A percentile compares a stretch with the other conserved stretches of the same genome.
These are phyloP conservation scores for Trametes villosa DNA, from an alignment of 768 basidiomycete species.

Conservation along the genomic window DNA sequence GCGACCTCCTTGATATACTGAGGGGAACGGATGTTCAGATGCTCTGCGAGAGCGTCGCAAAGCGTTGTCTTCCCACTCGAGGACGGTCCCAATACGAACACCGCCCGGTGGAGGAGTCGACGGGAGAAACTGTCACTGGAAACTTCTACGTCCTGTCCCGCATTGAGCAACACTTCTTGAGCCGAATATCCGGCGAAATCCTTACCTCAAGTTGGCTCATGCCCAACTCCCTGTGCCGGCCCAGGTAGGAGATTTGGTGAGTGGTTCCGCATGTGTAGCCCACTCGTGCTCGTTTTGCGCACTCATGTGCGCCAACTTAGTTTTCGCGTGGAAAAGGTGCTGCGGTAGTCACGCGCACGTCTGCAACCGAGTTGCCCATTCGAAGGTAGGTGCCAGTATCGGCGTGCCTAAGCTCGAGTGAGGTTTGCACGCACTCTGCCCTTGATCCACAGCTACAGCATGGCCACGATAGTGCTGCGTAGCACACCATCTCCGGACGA, in stretches of 20 bases:
- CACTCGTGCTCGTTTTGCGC: no score
- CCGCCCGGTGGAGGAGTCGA: conserved; percentile 1
- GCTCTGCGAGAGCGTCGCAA: conserved; percentile 53
- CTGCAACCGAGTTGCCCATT: no score
- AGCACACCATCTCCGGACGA: conserved; percentile 52
- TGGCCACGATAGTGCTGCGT: conserved; percentile 44
- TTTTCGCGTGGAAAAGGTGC: neutral
- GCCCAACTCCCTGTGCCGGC: no score
- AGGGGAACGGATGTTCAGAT: conserved; percentile 41
- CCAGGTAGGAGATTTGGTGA: no score
- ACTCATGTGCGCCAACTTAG: no score
- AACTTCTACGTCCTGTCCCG: neutral
- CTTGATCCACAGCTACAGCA: conserved; percentile 25
- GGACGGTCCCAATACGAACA: conserved; percentile 38
- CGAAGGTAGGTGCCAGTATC: no score
- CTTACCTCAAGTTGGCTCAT: no score
- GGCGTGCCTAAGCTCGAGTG: no score
- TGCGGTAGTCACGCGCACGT: conserved; percentile 12
- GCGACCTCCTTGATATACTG: conserved; percentile 64
- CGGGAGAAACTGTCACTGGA: neutral
- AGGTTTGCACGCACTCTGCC: no score
- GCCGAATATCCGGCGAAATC: no score
- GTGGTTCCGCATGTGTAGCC: no score
- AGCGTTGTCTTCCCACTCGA: conserved; percentile 77
- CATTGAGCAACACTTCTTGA: neutral